phyloP scores from a whole-genome alignment of 305 asterid species.

The Galium porrigens region DNA sequence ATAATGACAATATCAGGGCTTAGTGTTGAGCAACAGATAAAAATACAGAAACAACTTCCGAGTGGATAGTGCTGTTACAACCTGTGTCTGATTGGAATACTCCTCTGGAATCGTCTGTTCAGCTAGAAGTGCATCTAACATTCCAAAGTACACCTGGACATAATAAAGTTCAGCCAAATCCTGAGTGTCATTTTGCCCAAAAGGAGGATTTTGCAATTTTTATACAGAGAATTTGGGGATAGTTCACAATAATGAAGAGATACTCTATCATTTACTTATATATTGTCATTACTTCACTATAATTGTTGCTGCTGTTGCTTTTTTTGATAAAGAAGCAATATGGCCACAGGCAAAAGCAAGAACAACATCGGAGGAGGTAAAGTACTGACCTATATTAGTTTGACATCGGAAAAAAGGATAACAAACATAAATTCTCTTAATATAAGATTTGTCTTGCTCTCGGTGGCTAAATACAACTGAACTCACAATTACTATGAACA shows the following conservation, averaged over 20 bases:
- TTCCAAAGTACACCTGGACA: slow-evolving; percentile 62
- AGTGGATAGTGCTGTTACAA: slow-evolving; percentile 16
- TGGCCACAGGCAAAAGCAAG: neutral
- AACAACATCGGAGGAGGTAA: neutral
- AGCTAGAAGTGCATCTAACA: slow-evolving; percentile 73
- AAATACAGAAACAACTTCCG: slow-evolving; percentile 10
- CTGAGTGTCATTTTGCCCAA: neutral
- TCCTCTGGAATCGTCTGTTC: slow-evolving; percentile 78
- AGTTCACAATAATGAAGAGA: neutral
- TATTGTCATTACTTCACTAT: neutral
- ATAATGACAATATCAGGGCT: slow-evolving; percentile 10
- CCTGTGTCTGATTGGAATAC: slow-evolving; percentile 62
- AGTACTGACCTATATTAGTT: neutral
- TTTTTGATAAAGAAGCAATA: neutral
- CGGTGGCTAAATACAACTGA: neutral
- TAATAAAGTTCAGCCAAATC: neutral
- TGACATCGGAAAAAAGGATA: neutral
- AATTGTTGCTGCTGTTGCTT: neutral
- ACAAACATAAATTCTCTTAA: neutral
- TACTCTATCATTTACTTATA: neutral
- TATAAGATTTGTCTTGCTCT: neutral
- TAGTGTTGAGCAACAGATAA: neutral
- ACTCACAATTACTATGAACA: neutral
- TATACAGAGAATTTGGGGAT: neutral
- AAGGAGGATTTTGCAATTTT: neutral